Evolutionary conservation across 2,329 filamentous ascomycete genomes (phyloP).

Genomic region (Alternaria triticina): DNA sequence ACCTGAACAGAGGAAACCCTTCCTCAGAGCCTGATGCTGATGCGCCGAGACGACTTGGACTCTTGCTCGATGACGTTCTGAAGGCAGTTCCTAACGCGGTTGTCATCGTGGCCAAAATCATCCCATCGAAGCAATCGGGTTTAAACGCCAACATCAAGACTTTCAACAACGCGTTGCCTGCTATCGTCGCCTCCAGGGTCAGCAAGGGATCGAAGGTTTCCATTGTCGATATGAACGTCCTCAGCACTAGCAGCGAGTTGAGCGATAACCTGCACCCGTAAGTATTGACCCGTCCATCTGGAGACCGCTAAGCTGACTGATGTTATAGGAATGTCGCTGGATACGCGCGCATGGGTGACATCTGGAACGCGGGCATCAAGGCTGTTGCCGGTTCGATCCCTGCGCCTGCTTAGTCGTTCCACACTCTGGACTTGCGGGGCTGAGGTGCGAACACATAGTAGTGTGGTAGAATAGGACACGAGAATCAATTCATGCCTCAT

Average conservation of each 20-base stretch:
- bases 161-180: constrained; percentile 35
- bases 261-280: constrained; percentile 38
- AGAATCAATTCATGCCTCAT: background rate
- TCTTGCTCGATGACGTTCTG: constrained; percentile 43
- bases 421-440: background rate
- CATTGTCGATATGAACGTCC: constrained; percentile 34
- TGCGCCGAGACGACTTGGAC: constrained; percentile 44
- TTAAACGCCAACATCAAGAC: constrained; percentile 23
- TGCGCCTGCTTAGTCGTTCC: background rate
- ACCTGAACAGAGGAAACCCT: constrained; percentile 21
- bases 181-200: constrained; percentile 26
- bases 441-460: background rate
- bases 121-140: constrained; percentile 22
- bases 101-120: constrained; percentile 49
- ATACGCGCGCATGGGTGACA: constrained; percentile 38
- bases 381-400: constrained; percentile 6
- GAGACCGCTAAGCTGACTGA: background rate
- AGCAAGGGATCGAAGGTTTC: constrained; percentile 32
- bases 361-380: constrained; percentile 30
- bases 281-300: background rate
- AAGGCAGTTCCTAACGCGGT: constrained; percentile 37
- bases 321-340: constrained; percentile 27
- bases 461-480: background rate
- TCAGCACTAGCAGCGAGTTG: constrained; percentile 22
- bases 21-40: constrained; percentile 24